Base-by-base conservation (phyloP, 2,329 filamentous ascomycete genomes). In the Ascochyta lentis region DNA sequence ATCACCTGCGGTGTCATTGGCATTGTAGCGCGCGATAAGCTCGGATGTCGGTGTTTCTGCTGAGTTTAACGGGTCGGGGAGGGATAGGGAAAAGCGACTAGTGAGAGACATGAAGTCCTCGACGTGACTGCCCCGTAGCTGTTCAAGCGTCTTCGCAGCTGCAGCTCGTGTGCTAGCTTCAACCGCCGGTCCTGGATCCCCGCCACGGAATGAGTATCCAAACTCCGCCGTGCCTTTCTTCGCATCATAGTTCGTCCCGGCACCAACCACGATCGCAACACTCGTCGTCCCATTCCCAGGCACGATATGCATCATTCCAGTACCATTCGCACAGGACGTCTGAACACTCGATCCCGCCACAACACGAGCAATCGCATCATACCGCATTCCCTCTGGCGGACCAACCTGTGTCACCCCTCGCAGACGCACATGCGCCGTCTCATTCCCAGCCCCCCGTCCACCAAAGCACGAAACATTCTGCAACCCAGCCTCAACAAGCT, bases 201-300 rank as follows among this genome's bases (percentile, higher is more conserved):
- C 66, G 2, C 83, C 82, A 33, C 72, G 76, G 67, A 84, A 86
- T 0, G 79, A 81, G 64, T 78, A 85, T 10, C 70, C 64, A 53
- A 63, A 64, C 15, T 71, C 73, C 0, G 73, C 68, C 42, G 78
- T 82, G 1, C 84, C 83, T 31, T 80, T 79, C 3, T 72, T 79
- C 49, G 79, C 71, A 43, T 85, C 81, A 49, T 82, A 86, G 54
- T 84, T 76, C 1, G 82, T 83, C 2, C 65, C 73, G 3, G 74
- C 74, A 1, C 77, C 76, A 15, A 84, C 64, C 0, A 84, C 70
- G 6, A 85, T 59, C 7, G 74, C 72, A 9, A 78, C 38, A 9
- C 60, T 65, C 2, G 56, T 68, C 6, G 70, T 60, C 4, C 59
- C 39, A 12, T 46, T 46, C 1, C n/a, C 10, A 10, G 62, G 46